Base-by-base conservation (phyloP, 768 basidiomycete genomes). In the Chlorophyllum brunneum region DNA sequence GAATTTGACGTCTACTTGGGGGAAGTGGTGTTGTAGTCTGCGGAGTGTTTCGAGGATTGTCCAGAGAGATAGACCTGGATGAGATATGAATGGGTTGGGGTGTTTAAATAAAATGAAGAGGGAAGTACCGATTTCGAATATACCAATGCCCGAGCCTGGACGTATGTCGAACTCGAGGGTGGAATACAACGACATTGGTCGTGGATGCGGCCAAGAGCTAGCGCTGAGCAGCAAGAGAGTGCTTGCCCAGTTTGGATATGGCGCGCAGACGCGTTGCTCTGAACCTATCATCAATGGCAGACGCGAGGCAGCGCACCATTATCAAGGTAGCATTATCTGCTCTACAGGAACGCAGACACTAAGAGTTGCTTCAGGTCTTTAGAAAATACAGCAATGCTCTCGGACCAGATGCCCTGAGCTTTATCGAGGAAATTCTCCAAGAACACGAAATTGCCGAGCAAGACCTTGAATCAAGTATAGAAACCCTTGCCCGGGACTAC, bases 351-450 rank as follows among this genome's bases (percentile, higher is more conserved):
- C 23, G 20, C 13, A n/a, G 24, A 10, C 16, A 36, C 50, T 54
- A 2, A 46, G 37, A 2, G 6, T 15, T 22, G 11, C 42, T 48
- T 36, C 56, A 92, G 88, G 85, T 90, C 38, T 92, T 92, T 63
- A 78, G 89, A 45, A 93, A 93, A 68, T 92, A 89, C 65, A 89
- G 88, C 60, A 88, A 92, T 61, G 88, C 92, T 8, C 75, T 94
- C 5, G 87, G 91, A 1, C 86, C 92, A 4, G 88, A 92, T 49
- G 82, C 83, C 7, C 69, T 91, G 20, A 76, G 80, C 34, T 79
- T 87, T 57, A 64, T 93, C 13, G 88, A 92, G 60, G 74, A 78
- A 10, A 80, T 94, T 31, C 69, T 92, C 15, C 78, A 82, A 40
- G 69, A 76, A 54, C 85, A 92, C 65, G 83, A 86, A 42, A 86